Conservation (phyloP, 352 stramenopile genomes). For the Globisporangium mamillatum region DNA sequence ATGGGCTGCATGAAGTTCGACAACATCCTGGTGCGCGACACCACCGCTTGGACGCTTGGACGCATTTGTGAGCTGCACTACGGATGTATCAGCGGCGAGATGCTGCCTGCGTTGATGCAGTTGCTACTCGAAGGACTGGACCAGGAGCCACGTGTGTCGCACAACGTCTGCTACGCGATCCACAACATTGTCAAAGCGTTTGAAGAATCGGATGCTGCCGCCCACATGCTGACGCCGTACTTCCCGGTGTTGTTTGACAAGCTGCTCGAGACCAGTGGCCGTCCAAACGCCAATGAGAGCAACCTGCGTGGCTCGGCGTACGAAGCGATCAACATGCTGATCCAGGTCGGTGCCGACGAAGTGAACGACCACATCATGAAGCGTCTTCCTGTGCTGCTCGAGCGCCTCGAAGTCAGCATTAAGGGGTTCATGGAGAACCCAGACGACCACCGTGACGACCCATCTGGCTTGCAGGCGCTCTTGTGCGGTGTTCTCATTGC, state of each 20-base stretch:
- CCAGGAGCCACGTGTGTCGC: slow-evolving; percentile 89
- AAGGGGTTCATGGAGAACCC: slow-evolving; percentile 62
- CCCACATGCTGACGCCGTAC: slow-evolving; percentile 92
- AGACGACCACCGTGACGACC: slow-evolving; percentile 73
- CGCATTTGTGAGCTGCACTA: slow-evolving; percentile 96
- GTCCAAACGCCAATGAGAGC: slow-evolving; percentile 83
- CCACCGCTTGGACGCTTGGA: slow-evolving; percentile 95
- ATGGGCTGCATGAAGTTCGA: slow-evolving; percentile 91
- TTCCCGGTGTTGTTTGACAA: slow-evolving; percentile 90
- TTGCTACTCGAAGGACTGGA: slow-evolving; percentile 82
- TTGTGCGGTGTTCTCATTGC: slow-evolving; percentile 92
- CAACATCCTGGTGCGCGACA: slow-evolving; percentile 93
- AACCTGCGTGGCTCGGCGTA: slow-evolving; percentile 92
- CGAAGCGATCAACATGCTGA: slow-evolving; percentile 93
- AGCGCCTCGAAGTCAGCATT: slow-evolving; percentile 75
- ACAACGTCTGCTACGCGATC: slow-evolving; percentile 95
- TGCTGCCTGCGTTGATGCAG: slow-evolving; percentile 88
- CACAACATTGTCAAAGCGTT: slow-evolving; percentile 96
- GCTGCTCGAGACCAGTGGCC: slow-evolving; percentile 89
- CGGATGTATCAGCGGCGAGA: slow-evolving; percentile 85
- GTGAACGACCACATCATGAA: slow-evolving; percentile 79
- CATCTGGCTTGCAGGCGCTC: slow-evolving; percentile 74
- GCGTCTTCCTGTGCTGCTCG: slow-evolving; percentile 75
- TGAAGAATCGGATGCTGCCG: slow-evolving; percentile 65
- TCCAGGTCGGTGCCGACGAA: slow-evolving; percentile 80